phyloP scores from a whole-genome alignment of 176 grass and related monocot species.

The Raddia guianensis region DNA sequence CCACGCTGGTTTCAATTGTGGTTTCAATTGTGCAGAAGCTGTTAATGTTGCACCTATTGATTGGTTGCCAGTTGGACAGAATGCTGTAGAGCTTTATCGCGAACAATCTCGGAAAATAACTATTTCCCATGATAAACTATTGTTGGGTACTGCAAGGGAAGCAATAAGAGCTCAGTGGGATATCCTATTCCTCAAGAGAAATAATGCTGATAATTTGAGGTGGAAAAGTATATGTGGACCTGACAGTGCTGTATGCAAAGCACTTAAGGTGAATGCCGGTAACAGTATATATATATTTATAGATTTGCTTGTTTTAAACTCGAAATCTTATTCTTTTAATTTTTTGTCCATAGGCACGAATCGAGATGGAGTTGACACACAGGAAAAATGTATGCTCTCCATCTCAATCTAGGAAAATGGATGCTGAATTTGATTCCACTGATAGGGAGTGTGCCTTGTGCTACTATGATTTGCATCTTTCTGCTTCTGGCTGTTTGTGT shows the following conservation, averaged over 20 bases:
- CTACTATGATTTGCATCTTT: constrained; percentile 94
- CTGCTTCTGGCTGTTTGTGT: constrained; percentile 74
- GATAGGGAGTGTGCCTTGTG: constrained; percentile 85
- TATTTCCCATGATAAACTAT: constrained; percentile 92
- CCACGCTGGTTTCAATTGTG: constrained; percentile 95
- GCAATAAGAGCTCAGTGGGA: constrained; percentile 90
- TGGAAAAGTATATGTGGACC: constrained; percentile 75
- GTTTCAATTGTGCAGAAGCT: constrained; percentile 98
- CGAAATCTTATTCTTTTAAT: constrained; percentile 36
- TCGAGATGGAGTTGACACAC: constrained; percentile 60
- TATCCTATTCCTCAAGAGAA: constrained; percentile 63
- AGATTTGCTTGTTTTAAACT: constrained; percentile 8
- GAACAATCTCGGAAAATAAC: constrained; percentile 76
- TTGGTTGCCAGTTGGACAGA: constrained; percentile 93
- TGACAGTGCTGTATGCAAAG: constrained; percentile 66
- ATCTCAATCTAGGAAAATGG: constrained; percentile 80
- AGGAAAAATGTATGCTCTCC: constrained; percentile 58
- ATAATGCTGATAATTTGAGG: constrained; percentile 60
- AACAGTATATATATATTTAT: not conserved
- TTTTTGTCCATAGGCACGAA: constrained; percentile 57
- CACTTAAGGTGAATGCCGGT: constrained; percentile 70
- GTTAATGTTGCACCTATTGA: constrained; percentile 96
- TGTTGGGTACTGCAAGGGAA: constrained; percentile 83
- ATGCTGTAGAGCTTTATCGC: constrained; percentile 83
- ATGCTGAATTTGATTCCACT: constrained; percentile 70